phyloP scores from a whole-genome alignment of 805 yeast genomes.

The Clavispora phyllophila region DNA sequence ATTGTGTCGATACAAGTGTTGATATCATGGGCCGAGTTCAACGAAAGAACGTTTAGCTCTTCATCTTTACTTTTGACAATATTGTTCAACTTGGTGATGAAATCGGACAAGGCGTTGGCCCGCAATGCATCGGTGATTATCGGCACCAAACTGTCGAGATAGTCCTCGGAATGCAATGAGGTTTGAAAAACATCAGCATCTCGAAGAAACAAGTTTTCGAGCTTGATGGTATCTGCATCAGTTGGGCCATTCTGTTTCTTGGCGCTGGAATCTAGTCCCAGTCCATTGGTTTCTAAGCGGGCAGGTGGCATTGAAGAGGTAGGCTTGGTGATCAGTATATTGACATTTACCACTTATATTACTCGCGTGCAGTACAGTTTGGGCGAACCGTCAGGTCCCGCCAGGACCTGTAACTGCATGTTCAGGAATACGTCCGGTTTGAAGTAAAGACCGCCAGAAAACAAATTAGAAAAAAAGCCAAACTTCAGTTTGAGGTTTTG shows the following conservation, averaged over 20 bases:
- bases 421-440: no score
- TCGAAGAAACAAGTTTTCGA: constrained; percentile 34
- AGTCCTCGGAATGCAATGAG: constrained; percentile 57
- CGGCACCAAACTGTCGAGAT: constrained; percentile 76
- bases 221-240: constrained; percentile 23
- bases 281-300: constrained; percentile 2
- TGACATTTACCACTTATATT: not conserved
- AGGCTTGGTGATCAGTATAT: not conserved
- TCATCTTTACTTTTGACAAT: constrained; percentile 57
- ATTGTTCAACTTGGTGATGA: constrained; percentile 51
- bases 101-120: constrained; percentile 48
- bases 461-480: no score
- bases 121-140: constrained; percentile 60
- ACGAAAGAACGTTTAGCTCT: constrained; percentile 59
- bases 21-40: constrained; percentile 53
- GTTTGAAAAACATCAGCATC: constrained; percentile 41
- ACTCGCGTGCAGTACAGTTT: not conserved
- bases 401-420: no score
- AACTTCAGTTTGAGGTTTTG: no score
- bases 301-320: constrained; percentile 5
- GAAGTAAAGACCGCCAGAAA: no score
- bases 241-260: no score
- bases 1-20: constrained; percentile 59
- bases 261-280: constrained; percentile 1
- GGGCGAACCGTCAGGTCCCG: no score